These are phyloP conservation scores for Aspergillus coremiiformis DNA, from an alignment of 495 filamentous ascomycete species.

Conservation along the genomic window DNA sequence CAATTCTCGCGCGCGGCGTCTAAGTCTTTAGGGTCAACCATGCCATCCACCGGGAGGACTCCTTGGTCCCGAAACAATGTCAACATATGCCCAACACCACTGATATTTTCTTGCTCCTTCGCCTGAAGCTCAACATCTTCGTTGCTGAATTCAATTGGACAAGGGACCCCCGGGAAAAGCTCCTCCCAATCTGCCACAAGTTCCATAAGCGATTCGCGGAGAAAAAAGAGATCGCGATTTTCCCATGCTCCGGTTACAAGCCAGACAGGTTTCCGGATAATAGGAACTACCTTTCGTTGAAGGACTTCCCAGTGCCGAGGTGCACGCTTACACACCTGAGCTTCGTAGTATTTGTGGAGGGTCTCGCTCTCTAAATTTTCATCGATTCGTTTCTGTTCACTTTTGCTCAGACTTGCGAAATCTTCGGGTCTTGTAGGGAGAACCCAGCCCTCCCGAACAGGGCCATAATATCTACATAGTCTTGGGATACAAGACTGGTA, in stretches of 20 bases:
- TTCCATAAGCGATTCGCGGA: slow-evolving; percentile 24
- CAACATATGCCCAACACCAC: slow-evolving; percentile 20
- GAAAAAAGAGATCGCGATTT: slow-evolving; percentile 29
- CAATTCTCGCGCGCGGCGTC: too few species aligned
- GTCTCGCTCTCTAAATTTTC: slow-evolving; percentile 21
- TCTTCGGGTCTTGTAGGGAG: slow-evolving; percentile 22
- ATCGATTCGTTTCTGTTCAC: slow-evolving; percentile 22
- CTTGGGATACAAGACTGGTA: slow-evolving; percentile 23
- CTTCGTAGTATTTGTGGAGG: slow-evolving; percentile 28
- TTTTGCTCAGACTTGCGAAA: slow-evolving; percentile 19
- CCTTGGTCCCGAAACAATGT: slow-evolving; percentile 20
- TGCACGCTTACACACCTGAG: slow-evolving; percentile 20
- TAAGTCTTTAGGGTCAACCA: slow-evolving; percentile 20
- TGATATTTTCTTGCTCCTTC: slow-evolving; percentile 23
- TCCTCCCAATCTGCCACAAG: slow-evolving; percentile 22
- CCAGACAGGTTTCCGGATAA: slow-evolving; percentile 25
- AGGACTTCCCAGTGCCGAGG: slow-evolving; percentile 27
- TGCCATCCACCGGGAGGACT: slow-evolving; percentile 24
- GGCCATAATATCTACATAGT: slow-evolving; percentile 24
- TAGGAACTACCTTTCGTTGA: slow-evolving; percentile 13
- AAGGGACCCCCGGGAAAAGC: slow-evolving; percentile 18
- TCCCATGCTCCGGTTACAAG: slow-evolving; percentile 26
- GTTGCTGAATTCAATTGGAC: slow-evolving; percentile 26
- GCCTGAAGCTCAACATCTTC: slow-evolving; percentile 23
- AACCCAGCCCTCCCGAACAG: slow-evolving; percentile 21